phyloP scores from a whole-genome alignment of 257 asterid species.

The Ligustrum vulgare region DNA sequence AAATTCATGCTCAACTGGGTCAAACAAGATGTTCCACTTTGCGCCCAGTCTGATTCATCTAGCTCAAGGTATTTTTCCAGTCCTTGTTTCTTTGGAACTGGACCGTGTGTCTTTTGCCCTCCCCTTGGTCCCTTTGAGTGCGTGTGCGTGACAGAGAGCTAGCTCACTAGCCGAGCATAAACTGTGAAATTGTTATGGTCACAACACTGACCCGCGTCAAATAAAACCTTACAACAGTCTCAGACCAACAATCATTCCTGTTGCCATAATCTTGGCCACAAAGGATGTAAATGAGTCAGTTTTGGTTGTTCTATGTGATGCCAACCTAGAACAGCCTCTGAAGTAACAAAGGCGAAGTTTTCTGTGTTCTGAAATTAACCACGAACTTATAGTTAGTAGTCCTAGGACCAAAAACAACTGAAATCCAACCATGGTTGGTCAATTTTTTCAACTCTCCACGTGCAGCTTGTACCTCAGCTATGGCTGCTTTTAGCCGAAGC shows the following conservation, averaged over 20 bases:
- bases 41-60: background rate
- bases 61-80: background rate
- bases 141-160: background rate
- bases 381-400: background rate
- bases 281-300: background rate
- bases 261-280: background rate
- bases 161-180: background rate
- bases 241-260: background rate
- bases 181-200: background rate
- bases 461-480: background rate
- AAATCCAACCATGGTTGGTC: background rate
- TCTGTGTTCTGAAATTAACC: background rate
- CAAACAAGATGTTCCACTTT: background rate
- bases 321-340: background rate
- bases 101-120: too few relatives aligned
- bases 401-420: background rate
- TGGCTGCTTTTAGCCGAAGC: background rate
- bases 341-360: background rate
- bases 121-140: too few relatives aligned
- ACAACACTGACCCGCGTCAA: background rate
- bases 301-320: background rate
- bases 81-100: background rate
- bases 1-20: background rate
- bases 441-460: background rate
- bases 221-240: background rate